Evolutionary conservation across 352 stramenopile genomes (phyloP).

Genomic region (Nothophytophthora sp.): DNA sequence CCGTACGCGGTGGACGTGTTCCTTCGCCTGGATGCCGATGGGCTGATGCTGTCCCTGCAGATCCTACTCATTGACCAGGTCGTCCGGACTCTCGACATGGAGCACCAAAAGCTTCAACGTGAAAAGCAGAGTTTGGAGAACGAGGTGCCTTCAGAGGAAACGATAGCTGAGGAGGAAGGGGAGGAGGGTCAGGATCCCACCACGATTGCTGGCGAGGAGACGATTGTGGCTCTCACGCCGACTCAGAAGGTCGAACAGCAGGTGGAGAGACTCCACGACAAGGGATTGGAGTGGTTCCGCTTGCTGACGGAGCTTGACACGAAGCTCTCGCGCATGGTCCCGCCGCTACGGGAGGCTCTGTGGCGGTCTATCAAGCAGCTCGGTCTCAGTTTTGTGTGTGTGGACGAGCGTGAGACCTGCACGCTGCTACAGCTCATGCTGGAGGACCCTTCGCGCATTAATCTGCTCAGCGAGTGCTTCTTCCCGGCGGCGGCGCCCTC

Average conservation of each 20-base stretch:
- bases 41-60: conserved; percentile 73
- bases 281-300: conserved; percentile 85
- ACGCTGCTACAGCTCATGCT: conserved; percentile 85
- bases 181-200: conserved; percentile 17
- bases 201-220: background rate
- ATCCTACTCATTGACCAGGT: conserved; percentile 85
- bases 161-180: background rate
- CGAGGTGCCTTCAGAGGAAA: conserved; percentile 7
- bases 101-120: conserved; percentile 49
- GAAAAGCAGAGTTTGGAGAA: conserved; percentile 26
- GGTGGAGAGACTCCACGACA: conserved; percentile 58
- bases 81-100: conserved; percentile 55
- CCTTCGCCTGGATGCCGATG: conserved; percentile 64
- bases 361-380: conserved; percentile 86
- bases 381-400: conserved; percentile 74
- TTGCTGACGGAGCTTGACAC: conserved; percentile 78
- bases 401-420: conserved; percentile 83
- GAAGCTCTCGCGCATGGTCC: conserved; percentile 81
- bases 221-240: conserved; percentile 4
- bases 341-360: conserved; percentile 77
- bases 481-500: conserved; percentile 68
- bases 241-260: conserved; percentile 36
- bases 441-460: conserved; percentile 80
- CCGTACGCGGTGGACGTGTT: conserved; percentile 53
- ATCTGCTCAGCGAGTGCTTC: conserved; percentile 83